These are phyloP conservation scores for Karstenula rhodostoma DNA, from an alignment of 2,329 filamentous ascomycete genomes.

Conservation along the genomic window DNA sequence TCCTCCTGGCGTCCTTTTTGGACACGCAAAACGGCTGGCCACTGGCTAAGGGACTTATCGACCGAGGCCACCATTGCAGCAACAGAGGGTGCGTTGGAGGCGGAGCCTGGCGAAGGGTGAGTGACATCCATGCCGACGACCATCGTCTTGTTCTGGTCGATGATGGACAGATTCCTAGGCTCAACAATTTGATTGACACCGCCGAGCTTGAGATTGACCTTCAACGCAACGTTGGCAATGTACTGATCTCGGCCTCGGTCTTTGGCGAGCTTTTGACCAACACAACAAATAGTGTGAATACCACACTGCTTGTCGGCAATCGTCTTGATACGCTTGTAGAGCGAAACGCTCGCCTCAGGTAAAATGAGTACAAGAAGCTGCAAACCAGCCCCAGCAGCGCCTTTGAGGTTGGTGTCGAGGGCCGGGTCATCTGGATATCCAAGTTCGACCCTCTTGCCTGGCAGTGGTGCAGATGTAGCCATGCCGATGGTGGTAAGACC, in stretches of 20 bases:
- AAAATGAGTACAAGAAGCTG: constrained; percentile 30
- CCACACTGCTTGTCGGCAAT: constrained; percentile 30
- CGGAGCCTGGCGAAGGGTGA: constrained; percentile 75
- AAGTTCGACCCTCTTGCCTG: constrained; percentile 16
- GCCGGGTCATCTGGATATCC: constrained; percentile 16
- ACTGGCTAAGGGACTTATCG: constrained; percentile 74
- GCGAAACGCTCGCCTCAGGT: constrained; percentile 21
- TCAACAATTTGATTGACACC: constrained; percentile 69
- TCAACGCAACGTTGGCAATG: constrained; percentile 61
- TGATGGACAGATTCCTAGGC: constrained; percentile 61
- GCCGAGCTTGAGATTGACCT: constrained; percentile 53
- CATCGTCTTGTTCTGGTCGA: constrained; percentile 74
- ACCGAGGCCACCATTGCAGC: constrained; percentile 80
- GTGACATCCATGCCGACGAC: constrained; percentile 88
- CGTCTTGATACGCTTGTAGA: constrained; percentile 37
- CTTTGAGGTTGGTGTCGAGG: constrained; percentile 13
- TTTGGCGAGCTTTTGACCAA: constrained; percentile 49
- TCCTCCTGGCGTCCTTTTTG: constrained; percentile 74
- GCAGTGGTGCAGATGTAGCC: constrained; percentile 1
- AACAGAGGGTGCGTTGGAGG: constrained; percentile 70
- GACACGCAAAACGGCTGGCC: constrained; percentile 73
- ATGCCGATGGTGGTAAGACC: constrained; percentile 23
- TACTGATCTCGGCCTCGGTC: constrained; percentile 45
- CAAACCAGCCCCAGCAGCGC: constrained; percentile 3
- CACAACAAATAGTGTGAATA: constrained; percentile 32